These are phyloP conservation scores for Nigrospora sphaerica DNA, from an alignment of 2,329 filamentous ascomycete genomes.

Conservation along the genomic window DNA sequence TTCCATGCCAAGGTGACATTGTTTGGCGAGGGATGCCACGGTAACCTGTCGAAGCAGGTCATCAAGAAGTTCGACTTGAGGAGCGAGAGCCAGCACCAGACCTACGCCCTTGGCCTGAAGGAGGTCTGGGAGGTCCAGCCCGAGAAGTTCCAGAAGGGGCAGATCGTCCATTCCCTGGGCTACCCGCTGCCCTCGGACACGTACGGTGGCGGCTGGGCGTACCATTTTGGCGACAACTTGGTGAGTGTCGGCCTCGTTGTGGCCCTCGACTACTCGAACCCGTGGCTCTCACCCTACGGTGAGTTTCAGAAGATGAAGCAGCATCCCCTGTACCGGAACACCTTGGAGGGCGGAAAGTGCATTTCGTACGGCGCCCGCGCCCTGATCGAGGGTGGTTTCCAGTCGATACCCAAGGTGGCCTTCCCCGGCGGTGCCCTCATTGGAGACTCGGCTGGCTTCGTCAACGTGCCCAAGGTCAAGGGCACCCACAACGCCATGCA, in stretches of 20 bases:
- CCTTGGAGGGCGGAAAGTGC: conserved; percentile 94
- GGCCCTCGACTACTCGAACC: conserved; percentile 91
- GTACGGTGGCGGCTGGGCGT: conserved; percentile 98
- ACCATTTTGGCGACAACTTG: conserved; percentile 96
- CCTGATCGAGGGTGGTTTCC: conserved; percentile 90
- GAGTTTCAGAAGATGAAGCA: conserved; percentile 99
- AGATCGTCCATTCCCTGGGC: conserved; percentile 84
- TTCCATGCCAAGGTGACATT: conserved; percentile 90
- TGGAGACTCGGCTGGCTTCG: conserved; percentile 90
- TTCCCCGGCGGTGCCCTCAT: conserved; percentile 95
- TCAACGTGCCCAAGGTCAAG: conserved; percentile 98
- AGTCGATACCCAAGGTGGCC: conserved; percentile 93
- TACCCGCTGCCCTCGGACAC: conserved; percentile 84
- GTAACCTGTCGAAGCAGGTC: conserved; percentile 89
- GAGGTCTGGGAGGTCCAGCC: conserved; percentile 96
- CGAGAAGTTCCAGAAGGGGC: conserved; percentile 82
- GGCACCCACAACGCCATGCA: conserved; percentile 98
- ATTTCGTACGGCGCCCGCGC: conserved; percentile 93
- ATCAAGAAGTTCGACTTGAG: conserved; percentile 90
- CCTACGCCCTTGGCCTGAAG: conserved; percentile 89
- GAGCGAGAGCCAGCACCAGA: conserved; percentile 85
- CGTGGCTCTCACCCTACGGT: conserved; percentile 89
- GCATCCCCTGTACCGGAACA: conserved; percentile 79
- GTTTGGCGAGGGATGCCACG: conserved; percentile 92
- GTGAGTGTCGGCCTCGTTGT: conserved; percentile 89